Base-by-base conservation (phyloP, 805 yeast species). In the Cyberlindnera japonica region DNA sequence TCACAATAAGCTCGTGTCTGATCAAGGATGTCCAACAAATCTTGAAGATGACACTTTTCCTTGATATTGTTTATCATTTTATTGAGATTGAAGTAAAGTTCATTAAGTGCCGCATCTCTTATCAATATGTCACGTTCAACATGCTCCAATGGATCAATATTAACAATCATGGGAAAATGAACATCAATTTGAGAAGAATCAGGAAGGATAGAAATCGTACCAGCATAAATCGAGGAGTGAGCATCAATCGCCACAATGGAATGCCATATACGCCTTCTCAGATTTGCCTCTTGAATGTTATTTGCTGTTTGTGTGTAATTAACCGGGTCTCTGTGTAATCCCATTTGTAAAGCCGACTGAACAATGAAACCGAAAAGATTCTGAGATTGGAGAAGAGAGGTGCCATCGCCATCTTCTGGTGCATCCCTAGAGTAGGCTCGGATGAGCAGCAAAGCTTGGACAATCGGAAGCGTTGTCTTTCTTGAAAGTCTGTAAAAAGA, bases 321-420 rank as follows among this genome's bases (percentile, higher is more conserved):
- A 13, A 49, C 52, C 0, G 79, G 78, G 32, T 75, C 81, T 35
- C 75, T 54, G 46, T 74, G 61, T 27, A 75, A 50, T 0, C 79
- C 79, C 42, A 73, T 49, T 4, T 65, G 54, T 15, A 65, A 44
- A 0, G 75, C 74, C 61, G 69, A 65, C 40, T 72, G 76, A 5
- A 65, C 43, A 5, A 67, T 52, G 29, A 69, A 49, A 0, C 67
- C 69, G 10, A 61, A 57, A 15, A 63, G 55, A 4, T 59, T 57
- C 32, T 64, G 72, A 0, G 67, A 51, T 29, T 67, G 71, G 11
- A 62, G 55, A 8, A 64, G 61, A 15, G 67, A 68, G 1, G 62
- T 54, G 12, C 71, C 74, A 44, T 69, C 72, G 15, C 71, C 71
- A 44, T 65, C 68, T 44, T 71, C 75, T 0, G 80, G 79, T 0